Evolutionary conservation across 345 rosid species (phyloP).

Genomic region (Populus pruinosa): DNA sequence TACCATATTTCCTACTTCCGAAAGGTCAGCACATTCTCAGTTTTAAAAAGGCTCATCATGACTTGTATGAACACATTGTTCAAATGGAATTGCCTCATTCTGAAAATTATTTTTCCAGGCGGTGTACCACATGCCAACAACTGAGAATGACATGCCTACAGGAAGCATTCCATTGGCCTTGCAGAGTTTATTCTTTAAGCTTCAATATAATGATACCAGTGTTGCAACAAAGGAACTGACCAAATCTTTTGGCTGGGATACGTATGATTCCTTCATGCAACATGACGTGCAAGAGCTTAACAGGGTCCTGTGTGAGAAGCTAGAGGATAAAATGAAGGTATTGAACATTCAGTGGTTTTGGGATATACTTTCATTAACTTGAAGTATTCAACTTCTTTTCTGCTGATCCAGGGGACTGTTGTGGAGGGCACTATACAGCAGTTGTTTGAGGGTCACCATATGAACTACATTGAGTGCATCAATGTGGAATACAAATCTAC

Average conservation of each 20-base stretch:
- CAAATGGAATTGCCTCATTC: neutral
- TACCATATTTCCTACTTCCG: constrained; percentile 95
- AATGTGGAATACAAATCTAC: constrained; percentile 94
- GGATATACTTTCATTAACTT: neutral
- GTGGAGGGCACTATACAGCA: constrained; percentile 97
- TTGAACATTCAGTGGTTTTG: neutral
- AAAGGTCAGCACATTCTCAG: constrained; percentile 47
- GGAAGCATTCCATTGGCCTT: constrained; percentile 95
- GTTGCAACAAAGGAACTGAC: constrained; percentile 96
- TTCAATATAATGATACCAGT: constrained; percentile 86
- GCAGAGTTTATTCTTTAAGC: constrained; percentile 97
- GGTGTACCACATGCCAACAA: constrained; percentile 98
- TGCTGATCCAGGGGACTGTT: constrained; percentile 68
- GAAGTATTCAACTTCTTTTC: constrained; percentile 6
- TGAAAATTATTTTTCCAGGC: constrained; percentile 51
- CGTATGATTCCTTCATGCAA: constrained; percentile 96
- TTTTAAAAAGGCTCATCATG: neutral
- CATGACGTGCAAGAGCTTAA: constrained; percentile 99
- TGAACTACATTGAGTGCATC: constrained; percentile 92
- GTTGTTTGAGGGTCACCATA: constrained; percentile 95
- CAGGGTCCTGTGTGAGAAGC: constrained; percentile 89
- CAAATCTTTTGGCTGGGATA: constrained; percentile 97
- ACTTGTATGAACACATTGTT: constrained; percentile 3
- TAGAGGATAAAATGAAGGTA: constrained; percentile 98
- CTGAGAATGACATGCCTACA: constrained; percentile 85